Evolutionary conservation across 495 filamentous ascomycete genomes (phyloP).

Genomic region (Gamarada debralockiae): DNA sequence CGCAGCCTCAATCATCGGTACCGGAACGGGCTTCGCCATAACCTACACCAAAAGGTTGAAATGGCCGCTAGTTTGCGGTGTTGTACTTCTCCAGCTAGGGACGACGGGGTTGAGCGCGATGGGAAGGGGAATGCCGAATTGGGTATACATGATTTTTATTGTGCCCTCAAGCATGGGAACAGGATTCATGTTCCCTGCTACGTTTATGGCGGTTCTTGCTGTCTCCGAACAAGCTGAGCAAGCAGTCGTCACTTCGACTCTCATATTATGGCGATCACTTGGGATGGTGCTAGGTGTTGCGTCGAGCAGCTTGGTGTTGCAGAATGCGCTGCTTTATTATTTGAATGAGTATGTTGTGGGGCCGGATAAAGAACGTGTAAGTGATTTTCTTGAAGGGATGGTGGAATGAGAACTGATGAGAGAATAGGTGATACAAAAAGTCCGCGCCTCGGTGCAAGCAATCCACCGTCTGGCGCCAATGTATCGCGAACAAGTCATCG

Average conservation of each 20-base stretch:
- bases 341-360: conserved; percentile 54
- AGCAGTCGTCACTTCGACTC: conserved; percentile 68
- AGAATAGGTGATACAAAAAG: conserved; percentile 27
- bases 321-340: conserved; percentile 62
- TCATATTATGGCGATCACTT: conserved; percentile 64
- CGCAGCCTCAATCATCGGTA: conserved; percentile 53
- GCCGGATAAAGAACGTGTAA: conserved; percentile 39
- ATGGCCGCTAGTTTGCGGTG: conserved; percentile 56
- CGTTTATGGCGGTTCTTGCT: conserved; percentile 66
- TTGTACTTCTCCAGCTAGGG: conserved; percentile 52
- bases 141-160: conserved; percentile 59
- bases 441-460: conserved; percentile 20
- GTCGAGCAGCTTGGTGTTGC: conserved; percentile 67
- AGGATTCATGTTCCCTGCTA: conserved; percentile 61
- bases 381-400: conserved; percentile 1
- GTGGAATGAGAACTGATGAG: too few relatives aligned
- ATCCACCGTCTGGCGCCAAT: not conserved
- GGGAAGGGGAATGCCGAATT: conserved; percentile 48
- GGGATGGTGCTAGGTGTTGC: conserved; percentile 71
- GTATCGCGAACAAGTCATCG: conserved; percentile 44
- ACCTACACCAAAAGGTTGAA: conserved; percentile 61
- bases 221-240: conserved; percentile 65
- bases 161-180: conserved; percentile 57
- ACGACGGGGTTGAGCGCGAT: conserved; percentile 42
- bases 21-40: conserved; percentile 67